Evolutionary conservation across 177 flowering plant genomes (phyloP).

Genomic region (Tripterygium wilfordii): DNA sequence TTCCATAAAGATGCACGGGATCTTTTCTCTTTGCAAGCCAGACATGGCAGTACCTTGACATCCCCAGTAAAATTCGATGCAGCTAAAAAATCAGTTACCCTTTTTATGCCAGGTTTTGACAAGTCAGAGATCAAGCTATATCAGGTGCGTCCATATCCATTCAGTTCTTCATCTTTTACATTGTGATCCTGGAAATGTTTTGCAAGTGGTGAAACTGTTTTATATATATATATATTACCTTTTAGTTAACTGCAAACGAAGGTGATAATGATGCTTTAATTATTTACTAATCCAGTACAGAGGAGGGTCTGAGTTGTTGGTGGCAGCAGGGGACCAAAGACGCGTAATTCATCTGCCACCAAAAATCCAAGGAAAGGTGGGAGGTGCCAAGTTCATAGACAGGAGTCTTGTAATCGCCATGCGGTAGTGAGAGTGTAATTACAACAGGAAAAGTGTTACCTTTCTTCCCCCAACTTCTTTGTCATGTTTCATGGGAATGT

Average conservation of each 20-base stretch:
- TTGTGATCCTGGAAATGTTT: background rate
- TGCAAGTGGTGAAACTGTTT: background rate
- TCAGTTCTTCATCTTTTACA: background rate
- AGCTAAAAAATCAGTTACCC: conserved; percentile 56
- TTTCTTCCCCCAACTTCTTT: too few species aligned
- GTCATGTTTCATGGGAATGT: too few species aligned
- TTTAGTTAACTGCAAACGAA: too few species aligned
- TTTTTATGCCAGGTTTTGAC: conserved; percentile 95
- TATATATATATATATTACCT: too few species aligned
- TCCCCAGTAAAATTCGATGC: conserved; percentile 54
- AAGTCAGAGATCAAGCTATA: conserved; percentile 92
- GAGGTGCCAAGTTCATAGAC: conserved; percentile 75
- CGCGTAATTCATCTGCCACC: conserved; percentile 69
- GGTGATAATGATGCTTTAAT: background rate
- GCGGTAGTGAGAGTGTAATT: conserved; percentile 20
- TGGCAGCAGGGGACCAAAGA: conserved; percentile 97
- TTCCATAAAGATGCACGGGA: conserved; percentile 28
- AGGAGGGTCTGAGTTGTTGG: conserved; percentile 87
- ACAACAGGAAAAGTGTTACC: too few species aligned
- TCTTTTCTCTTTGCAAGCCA: conserved; percentile 33
- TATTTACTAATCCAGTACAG: conserved; percentile 62
- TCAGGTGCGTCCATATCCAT: conserved; percentile 47
- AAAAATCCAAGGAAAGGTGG: conserved; percentile 84
- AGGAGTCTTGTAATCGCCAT: conserved; percentile 65
- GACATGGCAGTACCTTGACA: conserved; percentile 9